Percentiles rank a stretch among this genome's conserved stretches.
Evolutionary conservation across 2,329 filamentous ascomycete species (phyloP).

Genomic region (Metarhizium rileyi): DNA sequence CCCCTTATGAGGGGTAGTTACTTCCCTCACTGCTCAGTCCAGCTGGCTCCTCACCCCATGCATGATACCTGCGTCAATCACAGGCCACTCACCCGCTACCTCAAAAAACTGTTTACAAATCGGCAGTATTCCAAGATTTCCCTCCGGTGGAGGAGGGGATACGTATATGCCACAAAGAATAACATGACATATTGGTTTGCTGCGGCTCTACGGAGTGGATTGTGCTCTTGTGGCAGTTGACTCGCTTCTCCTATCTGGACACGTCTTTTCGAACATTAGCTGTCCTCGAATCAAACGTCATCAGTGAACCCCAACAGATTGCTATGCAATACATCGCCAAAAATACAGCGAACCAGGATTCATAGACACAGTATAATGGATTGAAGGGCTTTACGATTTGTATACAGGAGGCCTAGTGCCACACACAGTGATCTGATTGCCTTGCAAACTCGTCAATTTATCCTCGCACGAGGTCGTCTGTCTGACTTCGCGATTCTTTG

Average conservation of each 20-base stretch:
- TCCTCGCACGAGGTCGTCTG: background rate
- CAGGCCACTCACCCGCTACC: too few species aligned
- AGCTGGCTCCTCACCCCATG: too few species aligned
- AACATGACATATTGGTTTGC: background rate
- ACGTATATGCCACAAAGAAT: background rate
- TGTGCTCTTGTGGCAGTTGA: background rate
- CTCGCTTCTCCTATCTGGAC: background rate
- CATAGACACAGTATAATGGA: background rate
- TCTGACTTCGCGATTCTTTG: background rate
- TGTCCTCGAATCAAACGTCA: background rate
- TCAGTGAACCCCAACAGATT: background rate
- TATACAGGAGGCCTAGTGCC: background rate
- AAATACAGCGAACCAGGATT: conserved; percentile 1
- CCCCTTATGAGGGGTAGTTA: too few species aligned
- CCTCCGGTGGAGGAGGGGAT: too few species aligned
- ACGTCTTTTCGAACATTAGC: background rate
- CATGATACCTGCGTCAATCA: too few species aligned
- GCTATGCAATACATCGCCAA: conserved; percentile 2
- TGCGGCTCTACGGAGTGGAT: too few species aligned
- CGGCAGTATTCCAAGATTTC: too few species aligned
- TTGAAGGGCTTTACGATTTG: background rate
- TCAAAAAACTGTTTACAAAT: too few species aligned
- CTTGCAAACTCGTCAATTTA: background rate
- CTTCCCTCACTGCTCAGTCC: too few species aligned
- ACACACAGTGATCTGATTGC: background rate